A percentile compares a stretch with the other conserved stretches of the same genome.
These are phyloP conservation scores for Eutrema salsugineum DNA, from an alignment of 441 rosid genomes.

Conservation along the genomic window DNA sequence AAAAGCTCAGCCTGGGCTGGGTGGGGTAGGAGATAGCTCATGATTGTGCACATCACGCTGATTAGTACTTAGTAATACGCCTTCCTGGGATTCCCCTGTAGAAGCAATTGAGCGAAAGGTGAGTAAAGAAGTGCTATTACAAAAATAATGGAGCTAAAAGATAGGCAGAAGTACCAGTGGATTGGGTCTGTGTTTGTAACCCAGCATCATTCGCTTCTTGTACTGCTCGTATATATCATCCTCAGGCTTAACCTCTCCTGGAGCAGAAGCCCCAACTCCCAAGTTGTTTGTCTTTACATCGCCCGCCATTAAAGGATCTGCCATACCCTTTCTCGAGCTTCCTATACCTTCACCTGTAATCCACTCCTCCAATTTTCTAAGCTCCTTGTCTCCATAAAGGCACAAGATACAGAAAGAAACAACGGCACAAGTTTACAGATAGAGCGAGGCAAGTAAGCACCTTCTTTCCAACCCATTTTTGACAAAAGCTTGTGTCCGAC, in stretches of 20 bases:
- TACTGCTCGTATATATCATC: slow-evolving; percentile 99
- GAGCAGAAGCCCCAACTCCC: slow-evolving; percentile 92
- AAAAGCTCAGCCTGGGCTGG: slow-evolving; percentile 4
- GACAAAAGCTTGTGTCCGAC: slow-evolving; percentile 94
- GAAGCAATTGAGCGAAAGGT: background rate
- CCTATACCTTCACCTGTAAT: slow-evolving; percentile 97
- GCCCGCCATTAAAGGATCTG: slow-evolving; percentile 91
- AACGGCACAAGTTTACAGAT: slow-evolving; percentile 25
- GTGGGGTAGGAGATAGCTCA: background rate
- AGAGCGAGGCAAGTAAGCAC: slow-evolving; percentile 38
- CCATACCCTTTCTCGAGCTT: slow-evolving; percentile 78
- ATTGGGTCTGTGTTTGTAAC: slow-evolving; percentile 89
- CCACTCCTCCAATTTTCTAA: slow-evolving; percentile 31
- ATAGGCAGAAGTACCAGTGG: slow-evolving; percentile 59
- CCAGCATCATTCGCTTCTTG: slow-evolving; percentile 99
- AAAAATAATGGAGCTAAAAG: background rate
- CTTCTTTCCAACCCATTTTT: slow-evolving; percentile 99
- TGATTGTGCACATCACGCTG: background rate
- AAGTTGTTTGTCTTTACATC: slow-evolving; percentile 76
- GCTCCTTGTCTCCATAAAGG: slow-evolving; percentile 25
- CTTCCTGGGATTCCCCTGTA: slow-evolving; percentile 86
- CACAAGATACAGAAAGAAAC: slow-evolving; percentile 30
- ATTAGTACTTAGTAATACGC: slow-evolving; percentile 55
- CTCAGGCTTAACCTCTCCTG: slow-evolving; percentile 86
- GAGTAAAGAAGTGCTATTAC: background rate